Conservation (phyloP, 2,329 filamentous ascomycete genomes). For the Colletotrichum plurivorum region DNA sequence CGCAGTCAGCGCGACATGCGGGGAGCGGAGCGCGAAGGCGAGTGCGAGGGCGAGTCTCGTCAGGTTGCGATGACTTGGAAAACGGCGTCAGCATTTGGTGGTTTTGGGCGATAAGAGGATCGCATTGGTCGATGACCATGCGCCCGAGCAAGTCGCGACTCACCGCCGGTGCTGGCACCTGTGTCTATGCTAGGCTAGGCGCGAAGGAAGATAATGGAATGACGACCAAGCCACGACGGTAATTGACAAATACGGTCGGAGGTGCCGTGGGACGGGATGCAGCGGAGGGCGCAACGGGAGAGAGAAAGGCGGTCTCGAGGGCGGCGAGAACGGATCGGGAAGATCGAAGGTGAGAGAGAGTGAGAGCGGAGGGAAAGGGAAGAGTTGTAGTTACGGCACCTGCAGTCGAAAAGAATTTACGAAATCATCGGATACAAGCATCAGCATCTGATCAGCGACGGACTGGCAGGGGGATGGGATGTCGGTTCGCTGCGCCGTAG, state of each 20-base stretch:
- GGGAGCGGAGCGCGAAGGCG: background rate
- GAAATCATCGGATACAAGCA: conserved; percentile 36
- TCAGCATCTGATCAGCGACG: conserved; percentile 31
- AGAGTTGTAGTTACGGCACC: conserved; percentile 18
- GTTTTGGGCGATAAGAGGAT: conserved; percentile 17
- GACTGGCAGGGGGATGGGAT: conserved; percentile 5
- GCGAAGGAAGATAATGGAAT: conserved; percentile 20
- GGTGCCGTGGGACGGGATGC: conserved; percentile 20
- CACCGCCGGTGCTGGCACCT: conserved; percentile 29
- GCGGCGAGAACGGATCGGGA: background rate
- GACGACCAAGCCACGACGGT: conserved; percentile 19
- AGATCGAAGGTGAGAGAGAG: conserved; percentile 5
- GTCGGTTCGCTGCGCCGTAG: conserved; percentile 10
- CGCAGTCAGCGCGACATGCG: conserved; percentile 17
- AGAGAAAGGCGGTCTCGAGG: background rate
- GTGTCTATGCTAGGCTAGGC: conserved; percentile 17
- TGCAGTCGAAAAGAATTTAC: conserved; percentile 25
- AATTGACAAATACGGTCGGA: conserved; percentile 18
- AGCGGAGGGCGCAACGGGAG: background rate
- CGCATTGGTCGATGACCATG: conserved; percentile 18
- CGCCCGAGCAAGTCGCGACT: conserved; percentile 31
- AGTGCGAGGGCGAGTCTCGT: conserved; percentile 10
- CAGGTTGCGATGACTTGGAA: conserved; percentile 21
- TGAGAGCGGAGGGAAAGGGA: conserved; percentile 5
- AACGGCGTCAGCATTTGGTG: conserved; percentile 34